Base-by-base conservation (phyloP, 1,284 basidiomycete genomes). In the Hortiboletus rubellus region DNA sequence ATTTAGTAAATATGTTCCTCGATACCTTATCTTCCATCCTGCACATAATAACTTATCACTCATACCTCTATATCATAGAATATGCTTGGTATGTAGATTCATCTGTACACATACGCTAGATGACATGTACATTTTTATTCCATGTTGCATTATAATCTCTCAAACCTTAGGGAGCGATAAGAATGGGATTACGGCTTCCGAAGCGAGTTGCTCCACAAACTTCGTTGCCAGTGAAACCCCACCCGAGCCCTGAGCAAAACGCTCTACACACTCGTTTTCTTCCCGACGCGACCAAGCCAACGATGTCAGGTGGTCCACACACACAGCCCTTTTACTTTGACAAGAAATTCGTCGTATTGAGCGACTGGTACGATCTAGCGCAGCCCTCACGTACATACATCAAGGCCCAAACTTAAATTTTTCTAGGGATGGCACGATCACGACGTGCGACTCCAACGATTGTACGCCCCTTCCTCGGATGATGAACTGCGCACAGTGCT, bases 391-490 rank as follows among this genome's bases (percentile, higher is more conserved):
- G 27, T 24, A n/a, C 44, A 24, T 27, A 17, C 46, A 51, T n/a
- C 53, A 41, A 18, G 41, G 36, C 55, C 27, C 27, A 5, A 22
- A 50, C 22, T 36, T 12, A 22, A 31, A 22, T 7, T 45, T 8
- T 45, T 50, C n/a, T 70, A 91, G 88, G 93, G 94, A 95, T 76
- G 94, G 93, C 66, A 96, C 92, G 24, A 96, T 96, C 74, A 96
- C 93, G 8, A 92, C 85, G 48, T 83, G 82, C 65, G 93, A 96
- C 74, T 93, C 91, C 22, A 96, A 96, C 74, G 94, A 96, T 69
- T 94, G 91, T 91, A 70, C 63, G 87, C 34, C 15, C 27, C 22
- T 7, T 41, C 30, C 37, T 45, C 46, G n/a, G 52, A 47, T 37
- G 33, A 30, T 18, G 17, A 12, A 31, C 34, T 42, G 22, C 27